Percentiles rank a stretch among this genome's conserved stretches.
These are phyloP conservation scores for Amanita inopinata DNA, from an alignment of 768 basidiomycete genomes.

Conservation along the genomic window DNA sequence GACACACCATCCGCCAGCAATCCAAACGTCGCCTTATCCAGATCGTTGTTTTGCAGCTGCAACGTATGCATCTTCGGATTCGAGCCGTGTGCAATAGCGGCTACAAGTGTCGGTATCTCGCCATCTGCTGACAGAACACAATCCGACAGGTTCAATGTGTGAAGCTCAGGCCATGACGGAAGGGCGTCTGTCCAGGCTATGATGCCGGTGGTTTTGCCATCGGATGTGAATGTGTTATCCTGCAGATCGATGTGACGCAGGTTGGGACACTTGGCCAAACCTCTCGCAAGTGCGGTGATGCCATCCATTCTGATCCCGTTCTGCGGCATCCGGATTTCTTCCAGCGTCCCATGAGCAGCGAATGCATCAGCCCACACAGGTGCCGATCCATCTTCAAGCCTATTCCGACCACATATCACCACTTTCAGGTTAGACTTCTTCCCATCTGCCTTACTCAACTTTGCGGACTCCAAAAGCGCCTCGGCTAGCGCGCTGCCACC, in stretches of 20 bases:
- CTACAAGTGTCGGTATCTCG: constrained; percentile 58
- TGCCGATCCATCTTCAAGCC: constrained; percentile 89
- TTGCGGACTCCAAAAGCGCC: constrained; percentile 72
- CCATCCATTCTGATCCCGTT: constrained; percentile 96
- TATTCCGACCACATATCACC: constrained; percentile 90
- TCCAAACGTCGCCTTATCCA: constrained; percentile 59
- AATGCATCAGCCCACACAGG: constrained; percentile 81
- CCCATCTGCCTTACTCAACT: constrained; percentile 54
- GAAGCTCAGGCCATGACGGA: constrained; percentile 58
- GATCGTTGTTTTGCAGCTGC: constrained; percentile 87
- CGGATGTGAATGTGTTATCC: constrained; percentile 77
- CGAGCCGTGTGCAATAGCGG: constrained; percentile 53
- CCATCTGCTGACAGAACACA: constrained; percentile 82
- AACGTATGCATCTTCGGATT: constrained; percentile 68
- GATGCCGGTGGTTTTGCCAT: constrained; percentile 40
- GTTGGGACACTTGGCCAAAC: constrained; percentile 54
- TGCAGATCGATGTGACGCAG: constrained; percentile 83
- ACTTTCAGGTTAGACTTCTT: constrained; percentile 63
- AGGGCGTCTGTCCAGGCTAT: constrained; percentile 57
- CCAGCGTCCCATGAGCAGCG: constrained; percentile 69
- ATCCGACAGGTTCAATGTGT: constrained; percentile 84
- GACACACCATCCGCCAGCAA: constrained; percentile 60
- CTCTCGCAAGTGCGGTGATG: constrained; percentile 66
- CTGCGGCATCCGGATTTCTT: constrained; percentile 90
- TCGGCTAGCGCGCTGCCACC: constrained; percentile 82